A percentile compares a stretch with the other conserved stretches of the same genome.
Evolutionary conservation across 257 asterid genomes (phyloP).

Genomic region (Forsythia viridissima): DNA sequence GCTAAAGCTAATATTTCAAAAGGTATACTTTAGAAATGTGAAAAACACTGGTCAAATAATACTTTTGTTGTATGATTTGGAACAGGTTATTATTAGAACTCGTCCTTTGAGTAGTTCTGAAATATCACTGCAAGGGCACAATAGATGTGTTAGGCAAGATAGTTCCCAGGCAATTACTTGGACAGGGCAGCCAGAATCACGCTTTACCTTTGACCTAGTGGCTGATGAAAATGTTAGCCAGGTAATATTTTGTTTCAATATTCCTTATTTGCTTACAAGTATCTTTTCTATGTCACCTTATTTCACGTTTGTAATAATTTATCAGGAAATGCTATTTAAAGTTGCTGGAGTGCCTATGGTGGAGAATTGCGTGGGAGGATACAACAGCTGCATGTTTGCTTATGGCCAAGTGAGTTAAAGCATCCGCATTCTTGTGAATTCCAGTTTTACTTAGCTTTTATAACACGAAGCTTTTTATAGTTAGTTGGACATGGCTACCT

Average conservation of each 20-base stretch:
- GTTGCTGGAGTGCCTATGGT: conserved; percentile 95
- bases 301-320: conserved; percentile 19
- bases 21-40: neutral
- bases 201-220: conserved; percentile 82
- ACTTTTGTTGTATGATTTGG: conserved; percentile 4
- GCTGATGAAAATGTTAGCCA: conserved; percentile 95
- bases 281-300: conserved; percentile 5
- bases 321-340: conserved; percentile 88
- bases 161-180: conserved; percentile 87
- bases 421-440: neutral
- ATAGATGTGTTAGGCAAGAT: conserved; percentile 81
- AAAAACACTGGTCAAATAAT: neutral
- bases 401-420: conserved; percentile 83
- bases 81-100: conserved; percentile 79
- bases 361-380: conserved; percentile 94
- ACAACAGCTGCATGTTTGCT: conserved; percentile 98
- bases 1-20: neutral
- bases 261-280: neutral
- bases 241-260: conserved; percentile 38
- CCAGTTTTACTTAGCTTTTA: neutral
- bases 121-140: conserved; percentile 71
- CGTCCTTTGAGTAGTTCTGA: conserved; percentile 85
- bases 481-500: neutral
- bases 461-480: neutral
- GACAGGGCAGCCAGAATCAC: conserved; percentile 86